Evolutionary conservation across 495 filamentous ascomycete genomes (phyloP).

Genomic region (Venustampulla echinocandica): DNA sequence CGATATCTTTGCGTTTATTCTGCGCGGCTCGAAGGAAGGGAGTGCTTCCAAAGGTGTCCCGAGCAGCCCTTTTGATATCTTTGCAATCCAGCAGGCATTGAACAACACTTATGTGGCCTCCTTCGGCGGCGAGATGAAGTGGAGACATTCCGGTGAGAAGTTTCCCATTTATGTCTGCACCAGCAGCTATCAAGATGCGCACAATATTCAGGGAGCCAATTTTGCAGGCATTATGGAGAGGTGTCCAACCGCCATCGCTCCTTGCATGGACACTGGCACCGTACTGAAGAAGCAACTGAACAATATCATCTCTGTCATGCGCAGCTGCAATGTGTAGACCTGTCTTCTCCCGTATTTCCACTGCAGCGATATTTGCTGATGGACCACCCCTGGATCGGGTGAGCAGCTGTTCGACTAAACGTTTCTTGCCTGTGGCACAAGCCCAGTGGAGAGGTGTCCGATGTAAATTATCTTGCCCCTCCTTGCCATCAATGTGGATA

Average conservation of each 20-base stretch:
- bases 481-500: slow-evolving; percentile 34
- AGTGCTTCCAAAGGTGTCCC: slow-evolving; percentile 55
- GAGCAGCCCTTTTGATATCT: slow-evolving; percentile 37
- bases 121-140: slow-evolving; percentile 53
- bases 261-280: slow-evolving; percentile 47
- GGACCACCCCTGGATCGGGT: slow-evolving; percentile 31
- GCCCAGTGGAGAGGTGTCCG: slow-evolving; percentile 57
- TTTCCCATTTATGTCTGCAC: slow-evolving; percentile 43
- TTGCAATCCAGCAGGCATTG: slow-evolving; percentile 39
- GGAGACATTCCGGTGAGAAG: slow-evolving; percentile 52
- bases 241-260: slow-evolving; percentile 43
- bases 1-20: slow-evolving; percentile 48
- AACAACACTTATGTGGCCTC: slow-evolving; percentile 49
- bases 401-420: slow-evolving; percentile 47
- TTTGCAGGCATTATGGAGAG: slow-evolving; percentile 56
- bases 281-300: slow-evolving; percentile 44
- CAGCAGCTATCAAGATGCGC: slow-evolving; percentile 35
- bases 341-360: slow-evolving; percentile 51
- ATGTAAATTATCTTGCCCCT: slow-evolving; percentile 35
- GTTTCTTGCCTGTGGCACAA: slow-evolving; percentile 49
- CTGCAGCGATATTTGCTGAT: slow-evolving; percentile 36
- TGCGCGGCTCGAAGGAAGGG: slow-evolving; percentile 52
- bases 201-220: slow-evolving; percentile 36
- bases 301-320: slow-evolving; percentile 37
- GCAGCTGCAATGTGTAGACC: slow-evolving; percentile 51